A percentile compares a stretch with the other conserved stretches of the same genome.
Conservation (phyloP, 2,329 filamentous ascomycete genomes). For the Ploettnerulaceae sp. region DNA sequence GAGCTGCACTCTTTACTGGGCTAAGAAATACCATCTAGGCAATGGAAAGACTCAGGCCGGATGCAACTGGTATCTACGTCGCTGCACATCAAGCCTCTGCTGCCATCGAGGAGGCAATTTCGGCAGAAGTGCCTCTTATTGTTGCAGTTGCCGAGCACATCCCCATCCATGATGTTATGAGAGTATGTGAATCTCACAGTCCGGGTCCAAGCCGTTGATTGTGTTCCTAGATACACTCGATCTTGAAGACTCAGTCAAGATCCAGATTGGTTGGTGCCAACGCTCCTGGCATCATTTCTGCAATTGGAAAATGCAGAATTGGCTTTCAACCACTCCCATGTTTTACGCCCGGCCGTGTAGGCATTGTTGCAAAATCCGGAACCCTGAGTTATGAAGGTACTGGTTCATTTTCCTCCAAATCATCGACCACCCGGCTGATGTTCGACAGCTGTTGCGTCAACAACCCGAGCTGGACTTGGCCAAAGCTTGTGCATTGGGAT, state of each 20-base stretch:
- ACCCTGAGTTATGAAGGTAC: constrained; percentile 64
- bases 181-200: constrained; percentile 42
- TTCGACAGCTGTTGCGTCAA: constrained; percentile 56
- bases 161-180: constrained; percentile 65
- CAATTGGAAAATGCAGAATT: constrained; percentile 62
- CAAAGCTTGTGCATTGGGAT: constrained; percentile 70
- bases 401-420: not conserved
- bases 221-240: constrained; percentile 54
- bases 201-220: not conserved
- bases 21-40: constrained; percentile 46
- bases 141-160: constrained; percentile 73
- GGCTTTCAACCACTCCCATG: constrained; percentile 74
- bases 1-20: not conserved
- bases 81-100: constrained; percentile 66
- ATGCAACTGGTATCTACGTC: constrained; percentile 76
- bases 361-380: constrained; percentile 69
- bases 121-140: constrained; percentile 69
- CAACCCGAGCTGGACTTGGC: constrained; percentile 63
- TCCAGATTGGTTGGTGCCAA: constrained; percentile 68
- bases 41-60: constrained; percentile 64
- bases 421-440: constrained; percentile 4
- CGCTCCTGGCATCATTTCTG: constrained; percentile 69
- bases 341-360: constrained; percentile 63
- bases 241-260: constrained; percentile 63
- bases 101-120: constrained; percentile 76